Conservation (phyloP, 169 alveolate species). For the Babesia bigemina region DNA sequence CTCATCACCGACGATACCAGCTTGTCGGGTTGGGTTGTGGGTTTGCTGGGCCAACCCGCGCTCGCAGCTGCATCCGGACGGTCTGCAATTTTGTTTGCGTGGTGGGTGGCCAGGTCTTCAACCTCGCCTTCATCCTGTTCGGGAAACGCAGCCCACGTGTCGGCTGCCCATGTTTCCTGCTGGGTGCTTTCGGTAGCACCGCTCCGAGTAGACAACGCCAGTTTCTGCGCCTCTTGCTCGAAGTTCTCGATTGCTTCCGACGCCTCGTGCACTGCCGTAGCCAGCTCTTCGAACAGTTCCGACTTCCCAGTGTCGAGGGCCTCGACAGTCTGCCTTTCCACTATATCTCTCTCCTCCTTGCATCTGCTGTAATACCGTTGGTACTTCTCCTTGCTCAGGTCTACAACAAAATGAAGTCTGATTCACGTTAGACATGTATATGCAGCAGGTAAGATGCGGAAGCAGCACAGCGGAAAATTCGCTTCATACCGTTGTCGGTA, state of each 20-base stretch:
- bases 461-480: too few relatives aligned
- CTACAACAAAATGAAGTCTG: constrained; percentile 1
- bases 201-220: background rate
- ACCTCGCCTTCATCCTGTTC: background rate
- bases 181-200: background rate
- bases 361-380: constrained; percentile 28
- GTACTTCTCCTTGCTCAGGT: constrained; percentile 42
- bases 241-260: constrained; percentile 9
- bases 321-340: constrained; percentile 35
- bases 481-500: too few relatives aligned
- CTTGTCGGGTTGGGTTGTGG: too few relatives aligned
- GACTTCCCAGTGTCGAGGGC: constrained; percentile 35
- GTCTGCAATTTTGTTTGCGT: too few relatives aligned
- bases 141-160: constrained; percentile 18
- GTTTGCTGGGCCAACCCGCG: too few relatives aligned
- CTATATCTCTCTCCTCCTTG: constrained; percentile 1
- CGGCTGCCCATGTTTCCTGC: background rate
- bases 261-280: constrained; percentile 39
- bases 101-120: background rate
- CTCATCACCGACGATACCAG: too few relatives aligned
- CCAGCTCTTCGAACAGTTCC: constrained; percentile 25
- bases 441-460: background rate
- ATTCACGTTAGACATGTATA: background rate
- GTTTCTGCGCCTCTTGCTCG: background rate
- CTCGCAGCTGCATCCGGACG: too few relatives aligned